These are phyloP conservation scores for Lasiodiplodia citricola DNA, from an alignment of 2,329 filamentous ascomycete genomes.

Conservation along the genomic window DNA sequence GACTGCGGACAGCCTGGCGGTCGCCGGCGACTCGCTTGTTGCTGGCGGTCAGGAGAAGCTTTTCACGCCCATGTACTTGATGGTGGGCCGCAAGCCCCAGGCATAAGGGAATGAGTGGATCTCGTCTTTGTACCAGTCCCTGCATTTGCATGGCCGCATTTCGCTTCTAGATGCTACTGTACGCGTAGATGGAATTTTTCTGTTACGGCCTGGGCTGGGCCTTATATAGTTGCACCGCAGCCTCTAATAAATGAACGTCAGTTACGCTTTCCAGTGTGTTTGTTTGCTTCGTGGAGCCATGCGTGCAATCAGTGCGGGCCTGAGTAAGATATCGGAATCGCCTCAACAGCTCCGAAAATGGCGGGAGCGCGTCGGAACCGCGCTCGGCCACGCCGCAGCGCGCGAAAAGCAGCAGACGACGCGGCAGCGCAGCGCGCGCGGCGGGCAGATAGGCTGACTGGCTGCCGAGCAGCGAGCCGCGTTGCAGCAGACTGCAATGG, in stretches of 20 bases:
- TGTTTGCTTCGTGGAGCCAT: not conserved
- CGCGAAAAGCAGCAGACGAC: not conserved
- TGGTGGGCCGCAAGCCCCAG: constrained; percentile 87
- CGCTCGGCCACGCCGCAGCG: constrained; percentile 6
- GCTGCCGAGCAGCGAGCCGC: not conserved
- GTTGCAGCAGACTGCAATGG: not conserved
- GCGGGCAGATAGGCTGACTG: not conserved
- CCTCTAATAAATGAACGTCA: constrained; percentile 21
- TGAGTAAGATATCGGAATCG: constrained; percentile 14
- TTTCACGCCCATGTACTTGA: constrained; percentile 99
- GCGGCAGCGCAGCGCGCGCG: not conserved
- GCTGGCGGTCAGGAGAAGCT: constrained; percentile 85
- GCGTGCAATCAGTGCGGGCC: not conserved
- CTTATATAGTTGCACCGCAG: constrained; percentile 17
- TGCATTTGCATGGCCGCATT: constrained; percentile 3
- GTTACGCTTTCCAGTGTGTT: not conserved
- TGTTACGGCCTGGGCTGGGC: constrained; percentile 22
- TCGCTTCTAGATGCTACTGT: constrained; percentile 21
- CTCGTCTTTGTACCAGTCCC: not conserved
- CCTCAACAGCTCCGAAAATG: constrained; percentile 20
- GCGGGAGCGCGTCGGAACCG: constrained; percentile 10
- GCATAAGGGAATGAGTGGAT: not conserved
- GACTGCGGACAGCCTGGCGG: constrained; percentile 87
- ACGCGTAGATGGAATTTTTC: constrained; percentile 17
- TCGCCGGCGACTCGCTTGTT: constrained; percentile 83